These are phyloP conservation scores for Cercis canadensis DNA, from an alignment of 306 rosid genomes.

Conservation along the genomic window DNA sequence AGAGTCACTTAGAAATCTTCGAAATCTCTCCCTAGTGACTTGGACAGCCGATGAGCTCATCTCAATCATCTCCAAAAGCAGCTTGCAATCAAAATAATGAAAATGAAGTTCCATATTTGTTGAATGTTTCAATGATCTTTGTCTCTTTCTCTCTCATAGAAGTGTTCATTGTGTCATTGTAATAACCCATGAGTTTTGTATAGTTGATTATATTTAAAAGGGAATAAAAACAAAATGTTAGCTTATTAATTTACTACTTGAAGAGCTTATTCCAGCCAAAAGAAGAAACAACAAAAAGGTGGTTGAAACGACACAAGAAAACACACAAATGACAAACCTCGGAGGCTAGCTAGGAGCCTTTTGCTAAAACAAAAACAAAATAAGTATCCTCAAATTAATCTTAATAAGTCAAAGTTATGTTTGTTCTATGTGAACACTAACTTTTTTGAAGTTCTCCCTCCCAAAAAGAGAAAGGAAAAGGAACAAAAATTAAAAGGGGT, in stretches of 20 bases:
- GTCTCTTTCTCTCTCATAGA: neutral
- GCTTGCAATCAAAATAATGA: conserved; percentile 28
- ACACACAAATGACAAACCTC: neutral
- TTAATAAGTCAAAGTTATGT: too few relatives aligned
- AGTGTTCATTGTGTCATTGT: neutral
- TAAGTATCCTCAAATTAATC: neutral
- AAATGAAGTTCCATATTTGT: neutral
- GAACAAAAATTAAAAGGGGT: too few relatives aligned
- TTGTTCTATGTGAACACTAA: too few relatives aligned
- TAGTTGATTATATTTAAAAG: conserved; percentile 20
- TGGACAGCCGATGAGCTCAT: conserved; percentile 84
- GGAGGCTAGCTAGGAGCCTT: neutral
- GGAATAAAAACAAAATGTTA: conserved; percentile 30
- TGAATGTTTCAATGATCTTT: neutral
- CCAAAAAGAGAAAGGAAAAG: too few relatives aligned
- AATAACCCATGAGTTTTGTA: conserved; percentile 35
- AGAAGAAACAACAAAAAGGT: conserved; percentile 11
- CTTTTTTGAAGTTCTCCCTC: too few relatives aligned
- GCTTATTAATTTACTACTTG: conserved; percentile 25
- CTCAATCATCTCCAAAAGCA: conserved; percentile 45
- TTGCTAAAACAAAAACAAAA: conserved; percentile 19
- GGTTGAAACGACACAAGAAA: neutral
- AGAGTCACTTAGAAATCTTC: conserved; percentile 57
- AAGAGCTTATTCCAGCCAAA: conserved; percentile 31
- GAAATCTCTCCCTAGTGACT: conserved; percentile 75